Evolutionary conservation across 192 early-diverging fungal genomes (phyloP), one percentile per base, ranked within the genome.

Genomic region (Obelidium mucronatum): DNA sequence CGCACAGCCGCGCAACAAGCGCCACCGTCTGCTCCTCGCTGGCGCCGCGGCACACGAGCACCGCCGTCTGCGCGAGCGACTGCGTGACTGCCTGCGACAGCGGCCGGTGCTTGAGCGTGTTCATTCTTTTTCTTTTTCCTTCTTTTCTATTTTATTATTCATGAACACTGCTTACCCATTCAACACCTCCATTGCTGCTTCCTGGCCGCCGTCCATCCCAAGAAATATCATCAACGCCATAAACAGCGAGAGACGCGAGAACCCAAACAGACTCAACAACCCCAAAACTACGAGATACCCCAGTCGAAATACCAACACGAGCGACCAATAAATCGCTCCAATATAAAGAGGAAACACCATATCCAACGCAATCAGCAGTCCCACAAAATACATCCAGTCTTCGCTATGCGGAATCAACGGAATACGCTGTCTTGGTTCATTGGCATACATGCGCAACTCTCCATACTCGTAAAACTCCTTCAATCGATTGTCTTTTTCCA

Each of bases 401-500:
- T 68, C 44, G 5, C 22, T 24, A 22, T 31, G 17, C 28, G 67
- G 67, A 13, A 68, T 42, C 4, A 68, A 11, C 33, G 58, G 13
- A 26, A 60, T 34, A 6, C 58, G 6, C 24, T 13, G 24, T 60
- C 13, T 26, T 24, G 6, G 6, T 24, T 60, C 58, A 6, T 60
- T 34, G 8, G 6, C 58, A 6, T 24, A 26, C 6, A 60, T 8
- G 8, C 58, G 8, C 26, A 60, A 33, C 6, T 60, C 58, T 13
- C 58, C 58, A 33, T 24, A 6, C 24, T 60, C 26, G 24, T 60
- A 60, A 52, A 73, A 73, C 53, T 36, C 19, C 6, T 26, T 52
- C 53, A 73, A n/a, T 13, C 71, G 53, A 6, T 67, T 31, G 28
- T 74, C 73, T 33, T 78, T 58, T 15, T 58, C 56, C n/a, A 15